phyloP scores from a whole-genome alignment of 1,284 basidiomycete genomes.

The Apiotrichum gracile region DNA sequence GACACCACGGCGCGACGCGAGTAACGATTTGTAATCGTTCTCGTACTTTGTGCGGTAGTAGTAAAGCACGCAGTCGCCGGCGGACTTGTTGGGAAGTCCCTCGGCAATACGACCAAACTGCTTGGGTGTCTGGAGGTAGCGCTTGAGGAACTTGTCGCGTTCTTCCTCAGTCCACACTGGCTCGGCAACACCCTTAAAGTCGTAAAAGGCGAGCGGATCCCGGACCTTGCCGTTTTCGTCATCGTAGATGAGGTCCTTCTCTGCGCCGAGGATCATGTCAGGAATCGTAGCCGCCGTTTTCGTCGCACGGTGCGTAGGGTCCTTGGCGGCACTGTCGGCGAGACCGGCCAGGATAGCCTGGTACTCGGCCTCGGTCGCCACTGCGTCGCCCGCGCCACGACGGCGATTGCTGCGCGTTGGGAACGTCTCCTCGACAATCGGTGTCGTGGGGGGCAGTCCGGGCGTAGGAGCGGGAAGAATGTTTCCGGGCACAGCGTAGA shows the following conservation, averaged over 20 bases:
- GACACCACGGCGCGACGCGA: constrained; percentile 52
- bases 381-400: constrained; percentile 64
- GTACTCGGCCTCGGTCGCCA: constrained; percentile 92
- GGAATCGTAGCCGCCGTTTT: constrained; percentile 86
- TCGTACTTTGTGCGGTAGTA: constrained; percentile 95
- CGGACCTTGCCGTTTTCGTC: constrained; percentile 77
- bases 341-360: constrained; percentile 91
- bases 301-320: constrained; percentile 78
- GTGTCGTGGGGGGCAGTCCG: constrained; percentile 25
- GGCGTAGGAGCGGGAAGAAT: constrained; percentile 26
- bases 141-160: constrained; percentile 69
- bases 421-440: constrained; percentile 28
- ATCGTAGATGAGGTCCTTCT: constrained; percentile 60
- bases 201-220: constrained; percentile 73
- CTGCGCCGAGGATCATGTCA: constrained; percentile 76
- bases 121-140: constrained; percentile 81
- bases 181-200: constrained; percentile 61
- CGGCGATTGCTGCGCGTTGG: constrained; percentile 28
- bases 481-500: constrained; percentile 29
- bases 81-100: constrained; percentile 74
- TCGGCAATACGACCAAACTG: constrained; percentile 79
- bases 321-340: constrained; percentile 84
- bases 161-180: constrained; percentile 82
- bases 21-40: constrained; percentile 67
- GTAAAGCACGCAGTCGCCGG: constrained; percentile 82